Evolutionary conservation across 2,329 filamentous ascomycete species (phyloP).

Genomic region (Iodosphaeria phyllophila): DNA sequence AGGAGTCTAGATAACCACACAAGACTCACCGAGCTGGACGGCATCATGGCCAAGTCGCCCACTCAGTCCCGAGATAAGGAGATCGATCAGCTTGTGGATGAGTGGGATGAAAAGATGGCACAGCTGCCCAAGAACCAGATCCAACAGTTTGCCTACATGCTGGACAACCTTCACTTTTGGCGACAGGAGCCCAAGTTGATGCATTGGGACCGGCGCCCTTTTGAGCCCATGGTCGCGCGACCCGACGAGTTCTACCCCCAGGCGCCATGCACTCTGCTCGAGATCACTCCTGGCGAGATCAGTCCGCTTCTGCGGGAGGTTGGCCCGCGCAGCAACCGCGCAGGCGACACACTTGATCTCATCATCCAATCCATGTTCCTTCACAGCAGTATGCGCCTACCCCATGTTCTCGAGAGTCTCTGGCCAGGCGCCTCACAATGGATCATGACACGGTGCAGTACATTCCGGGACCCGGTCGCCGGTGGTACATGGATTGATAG

Average conservation of each 20-base stretch:
- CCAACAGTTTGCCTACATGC: conserved; percentile 18
- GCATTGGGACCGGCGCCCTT: conserved; percentile 49
- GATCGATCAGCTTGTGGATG: background rate
- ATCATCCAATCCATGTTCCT: conserved; percentile 24
- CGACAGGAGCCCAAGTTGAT: conserved; percentile 31
- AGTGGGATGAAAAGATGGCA: conserved; percentile 1
- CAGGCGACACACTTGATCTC: conserved; percentile 33
- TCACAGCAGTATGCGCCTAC: conserved; percentile 16
- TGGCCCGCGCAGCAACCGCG: conserved; percentile 19
- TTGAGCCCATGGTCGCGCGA: conserved; percentile 46
- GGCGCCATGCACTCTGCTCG: conserved; percentile 37
- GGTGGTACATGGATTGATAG: conserved; percentile 24
- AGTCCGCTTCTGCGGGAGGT: conserved; percentile 27
- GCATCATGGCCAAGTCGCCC: background rate
- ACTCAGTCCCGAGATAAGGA: conserved; percentile 8
- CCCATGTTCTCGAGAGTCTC: conserved; percentile 28
- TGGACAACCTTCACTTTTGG: conserved; percentile 36
- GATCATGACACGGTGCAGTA: conserved; percentile 27
- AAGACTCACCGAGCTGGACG: background rate
- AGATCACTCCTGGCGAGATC: conserved; percentile 42
- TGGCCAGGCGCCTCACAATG: conserved; percentile 40
- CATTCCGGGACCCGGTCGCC: conserved; percentile 23
- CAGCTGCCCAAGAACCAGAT: conserved; percentile 13
- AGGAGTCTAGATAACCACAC: too few relatives aligned
- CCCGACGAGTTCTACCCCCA: conserved; percentile 49